These are phyloP conservation scores for Nakazawaea sp. DNA, from an alignment of 805 yeast genomes.

Conservation along the genomic window DNA sequence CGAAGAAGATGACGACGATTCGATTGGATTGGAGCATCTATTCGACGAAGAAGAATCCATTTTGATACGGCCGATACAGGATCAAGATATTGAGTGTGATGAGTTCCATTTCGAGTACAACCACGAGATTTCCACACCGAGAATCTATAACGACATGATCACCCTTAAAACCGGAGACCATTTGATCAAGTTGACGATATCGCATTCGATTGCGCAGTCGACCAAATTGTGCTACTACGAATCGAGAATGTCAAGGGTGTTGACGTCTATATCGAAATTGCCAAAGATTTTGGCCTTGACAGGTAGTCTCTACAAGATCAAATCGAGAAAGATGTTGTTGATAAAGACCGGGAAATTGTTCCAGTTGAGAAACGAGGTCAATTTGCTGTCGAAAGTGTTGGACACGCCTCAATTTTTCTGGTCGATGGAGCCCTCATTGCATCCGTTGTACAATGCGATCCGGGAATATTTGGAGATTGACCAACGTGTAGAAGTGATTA, in stretches of 20 bases:
- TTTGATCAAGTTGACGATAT: constrained; percentile 83
- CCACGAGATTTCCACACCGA: constrained; percentile 37
- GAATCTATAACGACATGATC: constrained; percentile 91
- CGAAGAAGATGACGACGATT: constrained; percentile 31
- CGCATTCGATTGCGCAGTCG: constrained; percentile 96
- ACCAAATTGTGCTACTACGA: constrained; percentile 89
- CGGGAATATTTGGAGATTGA: constrained; percentile 92
- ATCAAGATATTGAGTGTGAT: constrained; percentile 89
- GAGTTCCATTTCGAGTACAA: constrained; percentile 71
- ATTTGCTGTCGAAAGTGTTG: constrained; percentile 79
- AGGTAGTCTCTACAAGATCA: constrained; percentile 63
- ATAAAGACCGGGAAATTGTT: constrained; percentile 88
- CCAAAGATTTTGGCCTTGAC: constrained; percentile 89
- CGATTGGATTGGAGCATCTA: constrained; percentile 20
- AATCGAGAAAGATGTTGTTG: constrained; percentile 76
- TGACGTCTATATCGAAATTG: constrained; percentile 78
- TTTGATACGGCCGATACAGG: constrained; percentile 68
- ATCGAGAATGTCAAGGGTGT: constrained; percentile 77
- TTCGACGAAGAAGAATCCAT: constrained; percentile 25
- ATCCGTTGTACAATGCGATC: constrained; percentile 84
- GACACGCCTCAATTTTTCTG: constrained; percentile 97
- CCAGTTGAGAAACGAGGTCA: constrained; percentile 88
- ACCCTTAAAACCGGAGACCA: constrained; percentile 89
- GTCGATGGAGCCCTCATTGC: constrained; percentile 92
- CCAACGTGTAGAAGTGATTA: constrained; percentile 87